These are phyloP conservation scores for Salix exigua DNA, from an alignment of 345 rosid genomes.

Conservation along the genomic window DNA sequence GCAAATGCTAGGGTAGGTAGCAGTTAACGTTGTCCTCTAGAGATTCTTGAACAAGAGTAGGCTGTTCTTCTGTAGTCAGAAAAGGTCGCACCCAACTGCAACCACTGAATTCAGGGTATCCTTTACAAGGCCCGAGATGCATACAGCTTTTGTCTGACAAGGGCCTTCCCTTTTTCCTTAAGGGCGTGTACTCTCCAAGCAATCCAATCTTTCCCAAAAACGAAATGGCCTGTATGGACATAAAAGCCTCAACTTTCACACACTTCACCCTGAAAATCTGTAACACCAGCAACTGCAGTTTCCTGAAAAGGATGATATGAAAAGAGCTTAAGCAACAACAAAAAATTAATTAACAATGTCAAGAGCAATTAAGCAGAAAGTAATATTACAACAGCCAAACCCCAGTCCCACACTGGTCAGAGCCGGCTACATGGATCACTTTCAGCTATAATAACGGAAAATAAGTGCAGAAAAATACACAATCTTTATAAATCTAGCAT, in stretches of 20 bases:
- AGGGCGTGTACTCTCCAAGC: conserved; percentile 65
- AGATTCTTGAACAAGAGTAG: conserved; percentile 4
- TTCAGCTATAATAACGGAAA: background rate
- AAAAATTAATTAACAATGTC: background rate
- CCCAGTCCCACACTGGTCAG: background rate
- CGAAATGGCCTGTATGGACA: conserved; percentile 74
- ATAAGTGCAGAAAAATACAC: background rate
- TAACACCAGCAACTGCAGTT: conserved; percentile 43
- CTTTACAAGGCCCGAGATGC: conserved; percentile 42
- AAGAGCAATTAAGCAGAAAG: background rate
- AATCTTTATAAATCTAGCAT: background rate
- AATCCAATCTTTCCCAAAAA: conserved; percentile 72
- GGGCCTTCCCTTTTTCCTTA: conserved; percentile 55
- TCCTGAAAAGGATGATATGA: conserved; percentile 28
- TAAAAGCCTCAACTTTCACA: conserved; percentile 65
- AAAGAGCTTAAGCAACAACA: background rate
- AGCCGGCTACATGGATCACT: background rate
- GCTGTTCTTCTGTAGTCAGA: conserved; percentile 9
- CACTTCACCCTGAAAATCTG: conserved; percentile 50
- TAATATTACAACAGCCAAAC: background rate
- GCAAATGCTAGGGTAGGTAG: conserved; percentile 1
- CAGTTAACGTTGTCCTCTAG: background rate
- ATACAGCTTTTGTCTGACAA: conserved; percentile 39
- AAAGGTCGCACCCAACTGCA: conserved; percentile 7
- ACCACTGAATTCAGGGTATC: background rate